Conservation (phyloP, 768 basidiomycete genomes). For the Boletus edulis region DNA sequence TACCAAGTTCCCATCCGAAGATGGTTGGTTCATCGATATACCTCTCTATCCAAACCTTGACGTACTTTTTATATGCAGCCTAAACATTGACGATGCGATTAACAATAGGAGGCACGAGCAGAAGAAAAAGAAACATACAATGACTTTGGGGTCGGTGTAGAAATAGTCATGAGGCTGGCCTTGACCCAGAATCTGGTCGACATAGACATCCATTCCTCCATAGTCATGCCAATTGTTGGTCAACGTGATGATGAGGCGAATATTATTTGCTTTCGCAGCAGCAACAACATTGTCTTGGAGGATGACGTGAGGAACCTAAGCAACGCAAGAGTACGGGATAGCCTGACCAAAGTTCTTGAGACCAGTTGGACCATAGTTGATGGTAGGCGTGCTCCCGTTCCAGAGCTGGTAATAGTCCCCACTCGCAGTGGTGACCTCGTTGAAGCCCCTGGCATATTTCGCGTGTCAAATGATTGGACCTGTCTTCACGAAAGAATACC, state of each 20-base stretch:
- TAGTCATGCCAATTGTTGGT: slow-evolving; percentile 24
- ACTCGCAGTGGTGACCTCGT: slow-evolving; percentile 49
- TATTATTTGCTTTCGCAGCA: slow-evolving; percentile 18
- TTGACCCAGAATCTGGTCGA: slow-evolving; percentile 26
- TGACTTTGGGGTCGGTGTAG: slow-evolving; percentile 23
- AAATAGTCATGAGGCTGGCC: slow-evolving; percentile 28
- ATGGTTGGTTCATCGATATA: slow-evolving; percentile 26
- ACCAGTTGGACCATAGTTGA: slow-evolving; percentile 55
- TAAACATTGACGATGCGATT: not conserved
- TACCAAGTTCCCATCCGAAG: slow-evolving; percentile 25
- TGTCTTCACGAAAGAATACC: not conserved
- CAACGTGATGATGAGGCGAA: slow-evolving; percentile 22
- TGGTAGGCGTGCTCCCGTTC: slow-evolving; percentile 46
- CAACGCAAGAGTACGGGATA: not conserved
- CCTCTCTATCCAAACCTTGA: slow-evolving; percentile 22
- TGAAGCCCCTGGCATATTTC: slow-evolving; percentile 48
- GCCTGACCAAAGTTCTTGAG: slow-evolving; percentile 47
- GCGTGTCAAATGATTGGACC: not conserved
- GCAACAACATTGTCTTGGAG: slow-evolving; percentile 20
- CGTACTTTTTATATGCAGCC: slow-evolving; percentile 26
- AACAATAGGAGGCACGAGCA: not conserved
- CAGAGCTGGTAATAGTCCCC: slow-evolving; percentile 56
- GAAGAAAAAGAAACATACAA: slow-evolving; percentile 5
- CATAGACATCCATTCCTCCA: slow-evolving; percentile 29
- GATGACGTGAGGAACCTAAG: not conserved